phyloP scores from a whole-genome alignment of 2,329 filamentous ascomycete species.

The Saccharata proteae region DNA sequence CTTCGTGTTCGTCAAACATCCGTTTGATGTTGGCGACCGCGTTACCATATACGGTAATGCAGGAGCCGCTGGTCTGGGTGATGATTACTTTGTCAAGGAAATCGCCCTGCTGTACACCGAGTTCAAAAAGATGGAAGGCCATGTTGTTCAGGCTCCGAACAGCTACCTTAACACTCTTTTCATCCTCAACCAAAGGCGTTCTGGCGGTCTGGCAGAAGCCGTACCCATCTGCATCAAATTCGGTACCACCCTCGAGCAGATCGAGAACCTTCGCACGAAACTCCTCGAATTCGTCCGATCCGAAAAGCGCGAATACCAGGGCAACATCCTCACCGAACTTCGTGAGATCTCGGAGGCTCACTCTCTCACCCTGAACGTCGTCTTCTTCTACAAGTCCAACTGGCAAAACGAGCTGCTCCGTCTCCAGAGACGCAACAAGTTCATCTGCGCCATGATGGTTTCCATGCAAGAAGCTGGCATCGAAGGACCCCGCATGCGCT shows the following conservation, averaged over 20 bases:
- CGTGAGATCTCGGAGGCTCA: conserved; percentile 70
- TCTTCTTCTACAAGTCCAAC: conserved; percentile 96
- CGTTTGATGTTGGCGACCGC: conserved; percentile 90
- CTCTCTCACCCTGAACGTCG: conserved; percentile 76
- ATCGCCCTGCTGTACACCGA: conserved; percentile 89
- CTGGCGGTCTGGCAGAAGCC: conserved; percentile 76
- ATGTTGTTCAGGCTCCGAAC: conserved; percentile 92
- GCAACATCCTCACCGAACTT: conserved; percentile 77
- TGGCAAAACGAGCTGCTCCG: conserved; percentile 92
- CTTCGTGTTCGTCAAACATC: conserved; percentile 95
- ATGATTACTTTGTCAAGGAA: conserved; percentile 94
- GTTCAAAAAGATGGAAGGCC: conserved; percentile 97
- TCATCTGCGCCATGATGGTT: conserved; percentile 82
- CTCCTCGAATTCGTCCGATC: conserved; percentile 71
- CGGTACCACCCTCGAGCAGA: conserved; percentile 70
- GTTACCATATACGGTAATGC: conserved; percentile 87
- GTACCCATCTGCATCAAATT: conserved; percentile 78
- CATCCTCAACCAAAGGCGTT: conserved; percentile 88
- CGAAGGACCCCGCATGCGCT: conserved; percentile 66
- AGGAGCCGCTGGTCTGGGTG: conserved; percentile 62
- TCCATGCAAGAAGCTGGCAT: conserved; percentile 75
- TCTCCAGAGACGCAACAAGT: conserved; percentile 83
- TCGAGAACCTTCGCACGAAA: conserved; percentile 66
- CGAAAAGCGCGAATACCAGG: conserved; percentile 83
- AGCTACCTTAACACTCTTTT: conserved; percentile 86